Conservation (phyloP, 1,284 basidiomycete species). For the Cryptococcus jaspeensis region DNA sequence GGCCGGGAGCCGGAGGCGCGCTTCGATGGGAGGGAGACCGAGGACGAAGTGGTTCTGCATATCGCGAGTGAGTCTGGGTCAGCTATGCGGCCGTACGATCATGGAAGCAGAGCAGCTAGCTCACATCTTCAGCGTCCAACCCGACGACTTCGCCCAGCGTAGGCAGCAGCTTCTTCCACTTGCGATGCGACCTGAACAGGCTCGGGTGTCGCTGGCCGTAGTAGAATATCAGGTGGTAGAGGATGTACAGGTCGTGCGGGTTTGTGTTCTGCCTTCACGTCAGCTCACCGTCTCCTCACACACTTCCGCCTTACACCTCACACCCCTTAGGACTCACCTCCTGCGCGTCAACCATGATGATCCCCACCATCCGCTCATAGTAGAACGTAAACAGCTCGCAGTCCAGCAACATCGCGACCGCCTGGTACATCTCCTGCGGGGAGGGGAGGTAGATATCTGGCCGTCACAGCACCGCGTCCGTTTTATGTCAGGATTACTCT, state of each 20-base stretch:
- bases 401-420: constrained; percentile 68
- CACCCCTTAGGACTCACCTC: constrained; percentile 63
- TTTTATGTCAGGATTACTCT: too few species aligned
- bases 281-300: too few species aligned
- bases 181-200: constrained; percentile 73
- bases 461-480: too few species aligned
- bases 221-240: constrained; percentile 72
- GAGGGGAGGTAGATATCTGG: constrained; percentile 77
- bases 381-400: constrained; percentile 84
- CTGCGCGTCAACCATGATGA: constrained; percentile 65
- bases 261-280: constrained; percentile 66
- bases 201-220: constrained; percentile 68
- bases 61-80: not conserved
- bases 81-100: not conserved
- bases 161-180: constrained; percentile 77
- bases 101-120: constrained; percentile 1
- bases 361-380: constrained; percentile 81
- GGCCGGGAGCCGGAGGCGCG: constrained; percentile 68
- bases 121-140: constrained; percentile 47
- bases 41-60: constrained; percentile 33
- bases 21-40: constrained; percentile 66
- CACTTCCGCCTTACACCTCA: not conserved
- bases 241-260: constrained; percentile 77
- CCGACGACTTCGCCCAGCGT: constrained; percentile 62
- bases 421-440: constrained; percentile 75